Evolutionary conservation across 805 yeast genomes (phyloP).

Genomic region (Ogataea sp.): DNA sequence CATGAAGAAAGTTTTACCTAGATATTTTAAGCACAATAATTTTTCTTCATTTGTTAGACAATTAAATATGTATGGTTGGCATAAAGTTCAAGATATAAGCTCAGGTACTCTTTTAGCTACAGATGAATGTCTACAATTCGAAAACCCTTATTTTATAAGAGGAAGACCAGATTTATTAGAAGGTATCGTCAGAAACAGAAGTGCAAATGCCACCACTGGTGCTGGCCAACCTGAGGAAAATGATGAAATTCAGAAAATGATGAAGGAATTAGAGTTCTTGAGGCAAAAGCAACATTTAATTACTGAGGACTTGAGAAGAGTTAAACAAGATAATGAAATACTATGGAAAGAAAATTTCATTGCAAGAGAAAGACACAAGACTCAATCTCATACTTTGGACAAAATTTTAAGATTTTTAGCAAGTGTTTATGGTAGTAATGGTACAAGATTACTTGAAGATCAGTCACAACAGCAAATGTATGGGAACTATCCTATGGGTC

Average conservation of each 20-base stretch:
- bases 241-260: slow-evolving; percentile 42
- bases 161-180: slow-evolving; percentile 82
- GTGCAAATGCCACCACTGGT: slow-evolving; percentile 33
- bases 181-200: slow-evolving; percentile 70
- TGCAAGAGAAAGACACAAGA: slow-evolving; percentile 76
- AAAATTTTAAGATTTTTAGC: slow-evolving; percentile 84
- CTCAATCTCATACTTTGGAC: slow-evolving; percentile 82
- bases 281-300: slow-evolving; percentile 74
- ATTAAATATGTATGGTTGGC: slow-evolving; percentile 98
- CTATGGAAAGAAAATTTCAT: slow-evolving; percentile 85
- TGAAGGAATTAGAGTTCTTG: slow-evolving; percentile 68
- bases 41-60: slow-evolving; percentile 96
- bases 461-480: slow-evolving; percentile 6
- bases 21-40: slow-evolving; percentile 90
- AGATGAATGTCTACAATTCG: slow-evolving; percentile 88
- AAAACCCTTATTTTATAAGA: slow-evolving; percentile 67
- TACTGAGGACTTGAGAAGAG: slow-evolving; percentile 74
- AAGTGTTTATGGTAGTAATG: slow-evolving; percentile 63
- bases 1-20: slow-evolving; percentile 78
- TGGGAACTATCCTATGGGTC: not conserved
- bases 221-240: slow-evolving; percentile 24
- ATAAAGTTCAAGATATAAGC: slow-evolving; percentile 88
- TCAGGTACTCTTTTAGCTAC: slow-evolving; percentile 57
- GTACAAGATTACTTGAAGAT: slow-evolving; percentile 28
- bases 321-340: slow-evolving; percentile 80